These are phyloP conservation scores for Magnaporthiopsis rhizophila DNA, from an alignment of 2,329 filamentous ascomycete species.

Conservation along the genomic window DNA sequence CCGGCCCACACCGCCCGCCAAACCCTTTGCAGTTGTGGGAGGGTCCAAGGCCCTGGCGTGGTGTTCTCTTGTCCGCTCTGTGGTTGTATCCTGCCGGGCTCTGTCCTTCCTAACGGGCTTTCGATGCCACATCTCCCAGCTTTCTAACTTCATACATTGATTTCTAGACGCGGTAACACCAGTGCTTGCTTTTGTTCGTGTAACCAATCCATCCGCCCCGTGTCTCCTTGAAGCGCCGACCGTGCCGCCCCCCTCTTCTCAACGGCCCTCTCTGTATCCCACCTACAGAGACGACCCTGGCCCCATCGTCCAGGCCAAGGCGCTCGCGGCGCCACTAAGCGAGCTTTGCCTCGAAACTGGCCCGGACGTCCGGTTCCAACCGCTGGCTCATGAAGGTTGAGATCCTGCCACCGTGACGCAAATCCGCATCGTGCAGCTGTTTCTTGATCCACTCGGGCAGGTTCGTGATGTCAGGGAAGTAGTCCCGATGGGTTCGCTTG, in stretches of 20 bases:
- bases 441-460: slow-evolving; percentile 78
- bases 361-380: slow-evolving; percentile 32
- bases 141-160: neutral
- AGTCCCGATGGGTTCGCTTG: slow-evolving; percentile 64
- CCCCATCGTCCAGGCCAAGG: neutral
- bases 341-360: neutral
- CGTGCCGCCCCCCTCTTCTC: neutral
- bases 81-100: neutral
- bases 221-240: neutral
- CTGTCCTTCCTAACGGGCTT: neutral
- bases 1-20: neutral
- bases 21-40: neutral
- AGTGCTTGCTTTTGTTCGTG: neutral
- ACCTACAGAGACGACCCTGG: neutral
- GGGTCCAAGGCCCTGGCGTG: neutral
- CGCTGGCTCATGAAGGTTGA: slow-evolving; percentile 64
- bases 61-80: neutral
- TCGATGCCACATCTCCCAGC: neutral
- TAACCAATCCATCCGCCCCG: neutral
- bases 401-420: slow-evolving; percentile 62
- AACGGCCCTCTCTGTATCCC: neutral
- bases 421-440: slow-evolving; percentile 71
- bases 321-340: neutral
- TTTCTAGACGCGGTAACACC: neutral
- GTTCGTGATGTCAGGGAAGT: slow-evolving; percentile 77